phyloP scores from a whole-genome alignment of 371 early-diverging fungal species.

The Mortierella sp. region DNA sequence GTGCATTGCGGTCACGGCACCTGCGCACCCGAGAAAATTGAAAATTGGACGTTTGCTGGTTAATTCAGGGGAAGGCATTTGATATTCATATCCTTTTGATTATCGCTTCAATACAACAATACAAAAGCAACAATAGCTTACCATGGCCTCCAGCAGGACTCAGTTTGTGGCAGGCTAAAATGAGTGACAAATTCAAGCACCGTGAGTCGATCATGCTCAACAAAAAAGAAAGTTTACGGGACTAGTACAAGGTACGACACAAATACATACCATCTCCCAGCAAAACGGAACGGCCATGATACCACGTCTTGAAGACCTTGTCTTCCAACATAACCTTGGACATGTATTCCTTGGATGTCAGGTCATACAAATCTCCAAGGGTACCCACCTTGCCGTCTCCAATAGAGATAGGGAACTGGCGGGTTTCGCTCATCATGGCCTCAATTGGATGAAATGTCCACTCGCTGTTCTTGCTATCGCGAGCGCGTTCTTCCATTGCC shows the following conservation, averaged over 20 bases:
- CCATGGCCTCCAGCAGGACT: conserved; percentile 1
- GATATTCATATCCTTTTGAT: too few species aligned
- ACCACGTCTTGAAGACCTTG: not conserved
- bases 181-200: too few species aligned
- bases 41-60: too few species aligned
- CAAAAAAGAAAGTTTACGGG: too few species aligned
- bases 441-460: not conserved
- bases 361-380: not conserved
- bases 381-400: not conserved
- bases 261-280: not conserved
- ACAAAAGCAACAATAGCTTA: too few species aligned
- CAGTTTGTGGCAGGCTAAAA: not conserved
- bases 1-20: conserved; percentile 11
- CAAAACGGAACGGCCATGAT: not conserved
- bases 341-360: not conserved
- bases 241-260: not conserved
- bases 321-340: conserved; percentile 4
- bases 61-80: too few species aligned
- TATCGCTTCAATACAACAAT: too few species aligned
- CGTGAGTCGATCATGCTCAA: too few species aligned
- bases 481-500: not conserved
- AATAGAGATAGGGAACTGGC: not conserved
- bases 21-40: not conserved
- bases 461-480: not conserved
- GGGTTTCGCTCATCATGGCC: not conserved